Conservation (phyloP, 345 rosid genomes). For the Salix purpurea region DNA sequence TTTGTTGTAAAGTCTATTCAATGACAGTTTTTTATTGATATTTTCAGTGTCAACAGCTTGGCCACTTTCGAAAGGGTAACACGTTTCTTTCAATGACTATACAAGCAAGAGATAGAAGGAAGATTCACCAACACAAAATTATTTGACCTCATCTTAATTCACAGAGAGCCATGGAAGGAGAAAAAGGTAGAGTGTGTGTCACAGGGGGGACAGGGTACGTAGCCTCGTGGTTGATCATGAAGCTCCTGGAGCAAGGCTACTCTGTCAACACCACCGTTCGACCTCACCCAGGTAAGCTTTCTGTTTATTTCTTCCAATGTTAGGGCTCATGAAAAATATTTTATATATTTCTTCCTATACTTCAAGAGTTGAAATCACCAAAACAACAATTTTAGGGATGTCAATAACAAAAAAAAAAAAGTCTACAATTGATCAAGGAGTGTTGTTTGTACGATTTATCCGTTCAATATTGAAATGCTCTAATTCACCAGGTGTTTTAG, state of each 20-base stretch:
- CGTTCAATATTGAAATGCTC: not conserved
- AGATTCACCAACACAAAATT: not conserved
- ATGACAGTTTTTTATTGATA: not conserved
- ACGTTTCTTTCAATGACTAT: not conserved
- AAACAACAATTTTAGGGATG: not conserved
- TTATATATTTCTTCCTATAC: too few species aligned
- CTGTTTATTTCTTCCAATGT: not conserved
- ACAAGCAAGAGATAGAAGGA: not conserved
- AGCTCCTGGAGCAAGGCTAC: conserved; percentile 32
- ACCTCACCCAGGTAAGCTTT: conserved; percentile 8
- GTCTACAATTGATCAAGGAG: too few species aligned
- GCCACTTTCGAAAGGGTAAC: not conserved
- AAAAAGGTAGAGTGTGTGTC: conserved; percentile 15
- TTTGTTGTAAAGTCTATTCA: too few species aligned
- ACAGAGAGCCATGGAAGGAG: conserved; percentile 10
- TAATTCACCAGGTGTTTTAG: not conserved
- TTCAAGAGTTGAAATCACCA: too few species aligned
- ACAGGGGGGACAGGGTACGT: conserved; percentile 31
- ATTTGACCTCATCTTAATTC: not conserved
- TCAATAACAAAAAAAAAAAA: too few species aligned
- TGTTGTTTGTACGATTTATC: not conserved
- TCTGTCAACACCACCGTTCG: conserved; percentile 31
- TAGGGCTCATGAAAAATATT: too few species aligned
- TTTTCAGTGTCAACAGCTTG: too few species aligned
- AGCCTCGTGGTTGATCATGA: conserved; percentile 30